A percentile compares a stretch with the other conserved stretches of the same genome.
These are phyloP conservation scores for Chloropicon primus DNA, from an alignment of 139 green algal species.

Conservation along the genomic window DNA sequence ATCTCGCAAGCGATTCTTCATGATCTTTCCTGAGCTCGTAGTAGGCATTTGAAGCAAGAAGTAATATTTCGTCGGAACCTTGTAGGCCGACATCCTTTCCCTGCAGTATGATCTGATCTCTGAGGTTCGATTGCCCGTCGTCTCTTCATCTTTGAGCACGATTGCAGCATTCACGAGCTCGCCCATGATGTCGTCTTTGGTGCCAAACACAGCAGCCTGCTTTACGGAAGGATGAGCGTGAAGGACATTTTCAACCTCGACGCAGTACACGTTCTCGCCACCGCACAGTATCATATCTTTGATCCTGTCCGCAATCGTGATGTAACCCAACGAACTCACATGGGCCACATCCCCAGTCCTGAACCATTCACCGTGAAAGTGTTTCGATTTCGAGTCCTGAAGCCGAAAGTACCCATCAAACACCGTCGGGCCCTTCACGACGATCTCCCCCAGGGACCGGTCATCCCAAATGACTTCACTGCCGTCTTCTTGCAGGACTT, in stretches of 20 bases:
- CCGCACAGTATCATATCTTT: conserved; percentile 87
- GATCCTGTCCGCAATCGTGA: conserved; percentile 65
- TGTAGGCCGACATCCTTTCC: conserved; percentile 54
- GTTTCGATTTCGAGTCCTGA: background rate
- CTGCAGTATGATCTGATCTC: conserved; percentile 45
- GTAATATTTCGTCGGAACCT: conserved; percentile 47
- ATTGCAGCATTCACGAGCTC: conserved; percentile 30
- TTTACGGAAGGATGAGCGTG: conserved; percentile 42
- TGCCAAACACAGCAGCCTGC: conserved; percentile 61
- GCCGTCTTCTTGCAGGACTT: background rate
- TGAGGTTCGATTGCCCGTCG: conserved; percentile 20
- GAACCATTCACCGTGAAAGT: conserved; percentile 44
- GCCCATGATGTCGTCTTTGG: conserved; percentile 56
- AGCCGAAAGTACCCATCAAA: conserved; percentile 46
- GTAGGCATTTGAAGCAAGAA: conserved; percentile 49
- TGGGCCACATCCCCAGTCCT: conserved; percentile 45
- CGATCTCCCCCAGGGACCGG: conserved; percentile 43
- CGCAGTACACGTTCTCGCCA: conserved; percentile 80
- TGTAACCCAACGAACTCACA: conserved; percentile 32
- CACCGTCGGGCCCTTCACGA: conserved; percentile 49
- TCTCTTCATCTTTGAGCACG: conserved; percentile 3
- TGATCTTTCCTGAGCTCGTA: conserved; percentile 66
- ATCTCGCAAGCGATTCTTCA: conserved; percentile 30
- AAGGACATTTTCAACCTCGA: conserved; percentile 70
- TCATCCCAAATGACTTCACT: background rate